phyloP scores from a whole-genome alignment of 1,284 basidiomycete species.

The Malassezia nana region DNA sequence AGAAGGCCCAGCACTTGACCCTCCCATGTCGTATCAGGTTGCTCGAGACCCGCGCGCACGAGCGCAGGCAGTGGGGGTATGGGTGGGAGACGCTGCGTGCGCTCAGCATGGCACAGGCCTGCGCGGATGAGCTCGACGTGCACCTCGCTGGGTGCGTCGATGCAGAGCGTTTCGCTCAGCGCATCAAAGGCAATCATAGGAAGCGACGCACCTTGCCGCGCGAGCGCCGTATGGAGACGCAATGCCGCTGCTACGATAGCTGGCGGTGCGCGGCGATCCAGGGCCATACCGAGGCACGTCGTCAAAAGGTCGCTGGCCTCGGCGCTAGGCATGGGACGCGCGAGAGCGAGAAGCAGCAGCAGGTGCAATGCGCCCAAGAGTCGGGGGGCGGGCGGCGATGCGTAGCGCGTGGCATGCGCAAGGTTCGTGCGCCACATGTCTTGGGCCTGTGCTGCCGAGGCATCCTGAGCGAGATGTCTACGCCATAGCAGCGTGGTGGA shows the following conservation, averaged over 20 bases:
- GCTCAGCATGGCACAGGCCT: neutral
- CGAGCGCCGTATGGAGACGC: neutral
- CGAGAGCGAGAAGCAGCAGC: neutral
- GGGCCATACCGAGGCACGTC: neutral
- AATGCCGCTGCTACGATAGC: neutral
- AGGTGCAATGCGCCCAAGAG: neutral
- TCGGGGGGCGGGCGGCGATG: neutral
- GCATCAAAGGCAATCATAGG: neutral
- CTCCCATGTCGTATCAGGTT: neutral
- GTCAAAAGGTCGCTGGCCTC: neutral
- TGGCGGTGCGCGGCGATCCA: no score
- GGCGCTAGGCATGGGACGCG: neutral
- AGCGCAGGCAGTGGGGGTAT: neutral
- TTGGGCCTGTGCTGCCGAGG: neutral
- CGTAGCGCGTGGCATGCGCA: neutral
- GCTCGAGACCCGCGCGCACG: neutral
- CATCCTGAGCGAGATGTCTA: neutral
- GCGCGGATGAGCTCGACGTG: neutral
- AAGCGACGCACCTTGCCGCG: neutral
- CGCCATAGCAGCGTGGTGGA: neutral
- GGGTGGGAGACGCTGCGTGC: neutral
- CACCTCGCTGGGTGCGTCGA: neutral
- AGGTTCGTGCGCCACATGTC: neutral
- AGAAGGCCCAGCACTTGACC: conserved; percentile 11
- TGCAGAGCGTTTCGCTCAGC: neutral